Evolutionary conservation across 2,329 filamentous ascomycete species (phyloP).

Genomic region (Aspergillus clavatus): DNA sequence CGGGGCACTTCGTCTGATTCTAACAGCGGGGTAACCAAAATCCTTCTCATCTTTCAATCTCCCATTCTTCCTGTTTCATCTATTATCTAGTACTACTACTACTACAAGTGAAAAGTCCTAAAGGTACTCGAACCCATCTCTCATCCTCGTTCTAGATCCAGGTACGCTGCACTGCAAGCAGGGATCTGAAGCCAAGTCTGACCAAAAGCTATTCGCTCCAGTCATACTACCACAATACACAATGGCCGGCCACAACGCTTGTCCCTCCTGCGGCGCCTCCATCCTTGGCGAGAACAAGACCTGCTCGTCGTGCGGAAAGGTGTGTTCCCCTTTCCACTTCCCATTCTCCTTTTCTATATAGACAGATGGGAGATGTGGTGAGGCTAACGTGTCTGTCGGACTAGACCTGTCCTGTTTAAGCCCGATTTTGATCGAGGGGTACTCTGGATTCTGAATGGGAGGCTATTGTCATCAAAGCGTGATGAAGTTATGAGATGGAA

Average conservation of each 20-base stretch:
- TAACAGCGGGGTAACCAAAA: not conserved
- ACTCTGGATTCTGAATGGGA: not conserved
- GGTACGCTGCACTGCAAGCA: not conserved
- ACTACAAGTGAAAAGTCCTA: no score
- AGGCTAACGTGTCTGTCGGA: no score
- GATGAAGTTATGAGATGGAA: conserved; percentile 2
- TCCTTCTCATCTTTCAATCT: not conserved
- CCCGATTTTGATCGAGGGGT: not conserved
- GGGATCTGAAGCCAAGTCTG: no score
- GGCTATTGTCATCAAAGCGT: not conserved
- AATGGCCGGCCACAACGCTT: conserved; percentile 22
- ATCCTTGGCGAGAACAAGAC: conserved; percentile 26
- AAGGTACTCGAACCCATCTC: not conserved
- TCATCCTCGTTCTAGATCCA: not conserved
- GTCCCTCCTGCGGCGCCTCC: conserved; percentile 23
- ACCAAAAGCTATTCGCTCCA: no score
- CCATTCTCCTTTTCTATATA: no score
- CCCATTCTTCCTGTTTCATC: not conserved
- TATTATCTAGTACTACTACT: no score
- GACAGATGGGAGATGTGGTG: no score
- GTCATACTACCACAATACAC: no score
- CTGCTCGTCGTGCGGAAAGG: conserved; percentile 26
- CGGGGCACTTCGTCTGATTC: not conserved
- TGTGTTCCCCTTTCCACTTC: conserved; percentile 5
- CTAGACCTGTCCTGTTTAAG: conserved; percentile 21